Conservation (phyloP, 2,329 filamentous ascomycete species). For the Pestalotiopsis sp. region DNA sequence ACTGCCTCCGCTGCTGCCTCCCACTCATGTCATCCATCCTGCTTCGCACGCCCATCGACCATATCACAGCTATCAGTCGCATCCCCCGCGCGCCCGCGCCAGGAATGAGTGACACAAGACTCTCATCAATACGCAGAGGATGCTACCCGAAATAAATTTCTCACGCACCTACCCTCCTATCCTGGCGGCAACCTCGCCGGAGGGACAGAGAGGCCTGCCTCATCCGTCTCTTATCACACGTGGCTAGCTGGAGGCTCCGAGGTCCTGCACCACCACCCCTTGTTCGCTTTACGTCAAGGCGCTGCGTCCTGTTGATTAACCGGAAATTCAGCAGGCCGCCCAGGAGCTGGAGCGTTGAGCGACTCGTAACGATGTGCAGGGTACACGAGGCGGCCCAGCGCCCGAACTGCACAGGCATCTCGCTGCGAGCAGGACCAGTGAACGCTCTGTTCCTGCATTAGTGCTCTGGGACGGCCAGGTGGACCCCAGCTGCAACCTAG, state of each 20-base stretch:
- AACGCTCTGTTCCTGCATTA: slow-evolving; percentile 18
- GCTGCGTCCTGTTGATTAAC: slow-evolving; percentile 9
- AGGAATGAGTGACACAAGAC: background rate
- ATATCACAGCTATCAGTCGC: background rate
- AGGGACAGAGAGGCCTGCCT: slow-evolving; percentile 1
- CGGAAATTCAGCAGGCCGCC: slow-evolving; percentile 10
- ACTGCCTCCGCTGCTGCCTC: background rate
- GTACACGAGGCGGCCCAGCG: background rate
- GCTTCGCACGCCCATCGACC: background rate
- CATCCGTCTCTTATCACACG: slow-evolving; percentile 12
- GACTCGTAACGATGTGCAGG: background rate
- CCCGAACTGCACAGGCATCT: background rate
- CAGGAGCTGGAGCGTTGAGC: background rate
- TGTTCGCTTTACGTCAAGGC: slow-evolving; percentile 12
- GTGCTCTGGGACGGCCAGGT: slow-evolving; percentile 4
- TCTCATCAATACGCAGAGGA: background rate
- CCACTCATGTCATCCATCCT: background rate
- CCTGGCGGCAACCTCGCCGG: background rate
- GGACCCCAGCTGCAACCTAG: slow-evolving; percentile 6
- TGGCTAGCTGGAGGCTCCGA: slow-evolving; percentile 4
- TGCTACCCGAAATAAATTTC: background rate
- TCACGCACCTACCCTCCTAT: background rate
- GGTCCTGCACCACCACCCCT: slow-evolving; percentile 2
- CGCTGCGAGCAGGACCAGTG: background rate
- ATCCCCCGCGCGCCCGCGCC: background rate